A percentile compares a stretch with the other conserved stretches of the same genome.
phyloP scores from a whole-genome alignment of 257 asterid genomes.

The Haberlea rhodopensis region DNA sequence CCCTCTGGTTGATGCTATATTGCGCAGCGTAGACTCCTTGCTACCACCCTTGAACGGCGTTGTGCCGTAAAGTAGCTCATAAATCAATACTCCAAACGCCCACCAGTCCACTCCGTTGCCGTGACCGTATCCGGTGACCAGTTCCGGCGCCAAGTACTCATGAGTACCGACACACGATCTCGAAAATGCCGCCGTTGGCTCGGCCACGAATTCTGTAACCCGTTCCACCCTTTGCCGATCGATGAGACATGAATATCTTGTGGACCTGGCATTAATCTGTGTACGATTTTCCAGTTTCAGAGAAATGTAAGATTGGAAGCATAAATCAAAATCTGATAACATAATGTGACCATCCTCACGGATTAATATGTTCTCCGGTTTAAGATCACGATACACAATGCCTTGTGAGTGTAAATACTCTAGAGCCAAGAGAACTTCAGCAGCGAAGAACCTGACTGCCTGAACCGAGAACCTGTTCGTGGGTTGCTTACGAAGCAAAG shows the following conservation, averaged over 20 bases:
- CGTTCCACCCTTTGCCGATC: slow-evolving; percentile 35
- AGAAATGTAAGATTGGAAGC: slow-evolving; percentile 50
- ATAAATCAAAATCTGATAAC: slow-evolving; percentile 78
- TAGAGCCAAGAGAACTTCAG: no score
- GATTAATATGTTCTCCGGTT: no score
- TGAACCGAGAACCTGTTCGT: slow-evolving; percentile 44
- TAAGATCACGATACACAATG: no score
- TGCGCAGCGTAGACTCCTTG: slow-evolving; percentile 85
- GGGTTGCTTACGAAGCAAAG: slow-evolving; percentile 70
- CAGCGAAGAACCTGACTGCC: no score
- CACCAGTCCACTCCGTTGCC: no score
- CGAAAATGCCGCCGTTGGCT: no score
- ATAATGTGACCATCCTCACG: no score
- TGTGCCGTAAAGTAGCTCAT: slow-evolving; percentile 64
- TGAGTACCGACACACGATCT: no score
- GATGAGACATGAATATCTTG: slow-evolving; percentile 21
- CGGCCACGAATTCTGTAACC: slow-evolving; percentile 62
- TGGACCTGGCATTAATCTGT: slow-evolving; percentile 14
- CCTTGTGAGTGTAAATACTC: no score
- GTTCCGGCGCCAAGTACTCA: no score
- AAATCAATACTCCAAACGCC: no score
- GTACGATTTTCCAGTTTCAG: slow-evolving; percentile 46
- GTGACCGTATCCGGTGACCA: no score
- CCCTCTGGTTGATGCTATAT: slow-evolving; percentile 65
- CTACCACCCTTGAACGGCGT: slow-evolving; percentile 83